phyloP scores from a whole-genome alignment of 352 stramenopile genomes.

The Globisporangium radiosum region DNA sequence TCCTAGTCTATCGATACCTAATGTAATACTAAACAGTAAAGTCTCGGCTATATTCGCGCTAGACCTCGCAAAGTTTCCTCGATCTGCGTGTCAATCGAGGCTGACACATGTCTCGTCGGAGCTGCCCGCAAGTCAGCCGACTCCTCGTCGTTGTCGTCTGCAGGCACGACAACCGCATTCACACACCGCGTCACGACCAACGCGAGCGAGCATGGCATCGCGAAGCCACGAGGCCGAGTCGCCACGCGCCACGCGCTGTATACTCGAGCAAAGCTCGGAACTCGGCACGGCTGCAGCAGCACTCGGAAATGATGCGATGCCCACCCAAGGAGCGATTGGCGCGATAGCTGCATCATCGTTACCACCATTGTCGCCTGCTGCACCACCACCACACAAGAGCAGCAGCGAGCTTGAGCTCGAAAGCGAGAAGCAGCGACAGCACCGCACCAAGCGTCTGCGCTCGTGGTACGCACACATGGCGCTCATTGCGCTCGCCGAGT shows the following conservation, averaged over 20 bases:
- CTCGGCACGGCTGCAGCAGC: not conserved
- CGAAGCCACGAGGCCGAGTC: slow-evolving; percentile 25
- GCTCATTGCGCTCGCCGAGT: slow-evolving; percentile 53
- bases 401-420: not conserved
- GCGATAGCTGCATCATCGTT: too few species aligned
- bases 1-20: too few species aligned
- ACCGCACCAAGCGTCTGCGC: slow-evolving; percentile 4
- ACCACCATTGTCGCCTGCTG: not conserved
- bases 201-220: too few species aligned
- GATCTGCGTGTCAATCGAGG: too few species aligned
- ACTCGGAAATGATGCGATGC: slow-evolving; percentile 8
- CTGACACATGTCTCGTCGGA: too few species aligned
- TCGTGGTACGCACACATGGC: slow-evolving; percentile 53
- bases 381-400: not conserved
- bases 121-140: too few species aligned
- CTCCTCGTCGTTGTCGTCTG: too few species aligned
- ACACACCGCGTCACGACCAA: too few species aligned
- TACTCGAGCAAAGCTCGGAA: not conserved
- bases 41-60: too few species aligned
- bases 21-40: too few species aligned
- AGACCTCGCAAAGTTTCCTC: too few species aligned
- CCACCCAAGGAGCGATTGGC: not conserved
- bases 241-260: not conserved
- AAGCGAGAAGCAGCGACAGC: not conserved
- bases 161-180: too few species aligned